Evolutionary conservation across 257 asterid genomes (phyloP).

Genomic region (Marsdenia floribunda): DNA sequence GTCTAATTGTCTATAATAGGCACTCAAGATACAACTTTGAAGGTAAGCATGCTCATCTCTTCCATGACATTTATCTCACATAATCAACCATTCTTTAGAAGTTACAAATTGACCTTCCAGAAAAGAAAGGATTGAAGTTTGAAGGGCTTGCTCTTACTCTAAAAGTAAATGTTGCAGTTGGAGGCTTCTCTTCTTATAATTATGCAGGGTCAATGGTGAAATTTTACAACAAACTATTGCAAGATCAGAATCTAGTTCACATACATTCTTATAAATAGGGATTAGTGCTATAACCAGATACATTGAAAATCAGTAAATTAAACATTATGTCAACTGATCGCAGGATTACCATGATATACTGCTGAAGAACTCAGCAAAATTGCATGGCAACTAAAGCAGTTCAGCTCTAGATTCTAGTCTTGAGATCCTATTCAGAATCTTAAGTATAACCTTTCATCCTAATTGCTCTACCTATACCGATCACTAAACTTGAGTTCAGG

Average conservation of each 20-base stretch:
- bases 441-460: slow-evolving; percentile 58
- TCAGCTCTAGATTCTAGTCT: slow-evolving; percentile 83
- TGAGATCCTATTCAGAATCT: slow-evolving; percentile 78
- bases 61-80: no score
- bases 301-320: slow-evolving; percentile 14
- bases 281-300: slow-evolving; percentile 14
- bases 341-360: slow-evolving; percentile 62
- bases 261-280: slow-evolving; percentile 35
- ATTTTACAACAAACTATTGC: slow-evolving; percentile 84
- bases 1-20: not conserved
- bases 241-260: slow-evolving; percentile 89
- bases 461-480: slow-evolving; percentile 17
- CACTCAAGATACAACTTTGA: not conserved
- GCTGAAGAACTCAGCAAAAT: slow-evolving; percentile 93
- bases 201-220: slow-evolving; percentile 85
- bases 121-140: slow-evolving; percentile 8
- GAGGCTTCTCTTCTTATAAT: slow-evolving; percentile 95
- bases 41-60: no score
- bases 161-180: slow-evolving; percentile 76
- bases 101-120: slow-evolving; percentile 10
- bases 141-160: slow-evolving; percentile 42
- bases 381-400: slow-evolving; percentile 75
- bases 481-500: not conserved
- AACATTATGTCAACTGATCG: slow-evolving; percentile 16
- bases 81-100: slow-evolving; percentile 18